A percentile compares a stretch with the other conserved stretches of the same genome.
phyloP scores from a whole-genome alignment of 1,284 basidiomycete species.

The Fomes fomentarius region DNA sequence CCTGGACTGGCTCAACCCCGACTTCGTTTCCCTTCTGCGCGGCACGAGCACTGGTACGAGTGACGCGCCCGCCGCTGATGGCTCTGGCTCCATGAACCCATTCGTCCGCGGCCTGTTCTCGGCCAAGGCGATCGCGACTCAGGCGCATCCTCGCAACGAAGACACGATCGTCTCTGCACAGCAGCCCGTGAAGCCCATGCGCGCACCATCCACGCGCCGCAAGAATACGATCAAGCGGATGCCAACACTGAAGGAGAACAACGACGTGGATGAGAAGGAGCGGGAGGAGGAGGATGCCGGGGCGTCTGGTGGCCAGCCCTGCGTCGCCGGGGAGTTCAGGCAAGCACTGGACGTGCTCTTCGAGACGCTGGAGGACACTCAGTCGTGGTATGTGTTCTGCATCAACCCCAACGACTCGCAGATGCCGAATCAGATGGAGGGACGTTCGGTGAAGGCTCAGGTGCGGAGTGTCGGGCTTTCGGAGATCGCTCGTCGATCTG shows the following conservation, averaged over 20 bases:
- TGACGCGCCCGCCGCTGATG: slow-evolving; percentile 56
- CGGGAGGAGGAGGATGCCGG: slow-evolving; percentile 47
- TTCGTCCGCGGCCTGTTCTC: slow-evolving; percentile 93
- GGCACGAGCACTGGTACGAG: slow-evolving; percentile 47
- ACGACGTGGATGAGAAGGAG: slow-evolving; percentile 57
- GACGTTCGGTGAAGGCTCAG: slow-evolving; percentile 90
- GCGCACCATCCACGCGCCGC: slow-evolving; percentile 85
- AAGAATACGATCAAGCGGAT: slow-evolving; percentile 73
- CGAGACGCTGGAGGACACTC: slow-evolving; percentile 88
- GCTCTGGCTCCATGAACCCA: slow-evolving; percentile 80
- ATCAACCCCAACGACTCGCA: slow-evolving; percentile 95
- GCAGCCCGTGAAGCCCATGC: slow-evolving; percentile 91
- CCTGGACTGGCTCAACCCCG: slow-evolving; percentile 87
- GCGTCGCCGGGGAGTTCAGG: slow-evolving; percentile 89
- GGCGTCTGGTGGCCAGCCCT: slow-evolving; percentile 51
- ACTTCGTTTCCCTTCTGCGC: slow-evolving; percentile 89
- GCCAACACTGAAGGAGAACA: slow-evolving; percentile 59
- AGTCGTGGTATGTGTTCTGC: slow-evolving; percentile 93
- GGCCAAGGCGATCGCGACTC: slow-evolving; percentile 85
- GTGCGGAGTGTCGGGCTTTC: slow-evolving; percentile 82
- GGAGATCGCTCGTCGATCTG: slow-evolving; percentile 75
- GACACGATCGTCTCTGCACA: slow-evolving; percentile 94
- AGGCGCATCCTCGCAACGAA: slow-evolving; percentile 89
- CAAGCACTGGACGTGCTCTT: slow-evolving; percentile 85
- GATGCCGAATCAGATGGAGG: slow-evolving; percentile 92